Percentiles rank a stretch among this genome's conserved stretches.
Evolutionary conservation across 169 alveolate species (phyloP).

Genomic region (Sarcocystis neurona): DNA sequence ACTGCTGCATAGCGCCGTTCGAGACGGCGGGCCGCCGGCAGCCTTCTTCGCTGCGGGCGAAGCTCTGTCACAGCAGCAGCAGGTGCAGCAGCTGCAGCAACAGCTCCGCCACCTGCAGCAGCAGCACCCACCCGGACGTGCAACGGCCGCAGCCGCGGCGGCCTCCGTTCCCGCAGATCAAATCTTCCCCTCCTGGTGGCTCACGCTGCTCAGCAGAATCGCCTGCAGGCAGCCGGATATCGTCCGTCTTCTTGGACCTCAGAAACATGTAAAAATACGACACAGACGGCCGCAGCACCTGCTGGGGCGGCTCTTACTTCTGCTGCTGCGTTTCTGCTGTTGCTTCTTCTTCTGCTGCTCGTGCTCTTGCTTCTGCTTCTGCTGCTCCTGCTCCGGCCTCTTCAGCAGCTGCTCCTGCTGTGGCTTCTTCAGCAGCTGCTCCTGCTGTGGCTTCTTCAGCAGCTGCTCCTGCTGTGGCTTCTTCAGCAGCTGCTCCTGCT

Average conservation of each 20-base stretch:
- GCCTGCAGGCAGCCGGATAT: slow-evolving; percentile 44
- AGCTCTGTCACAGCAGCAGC: slow-evolving; percentile 33
- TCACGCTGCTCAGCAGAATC: background rate
- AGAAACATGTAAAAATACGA: background rate
- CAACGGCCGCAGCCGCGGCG: background rate
- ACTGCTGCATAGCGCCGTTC: slow-evolving; percentile 11
- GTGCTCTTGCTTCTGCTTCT: too few relatives aligned
- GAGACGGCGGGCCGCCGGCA: slow-evolving; percentile 6
- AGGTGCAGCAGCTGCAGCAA: slow-evolving; percentile 37
- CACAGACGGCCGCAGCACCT: too few relatives aligned
- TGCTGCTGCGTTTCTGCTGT: too few relatives aligned
- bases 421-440: too few relatives aligned
- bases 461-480: too few relatives aligned
- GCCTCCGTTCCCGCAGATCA: background rate
- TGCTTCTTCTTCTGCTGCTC: too few relatives aligned
- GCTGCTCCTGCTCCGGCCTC: too few relatives aligned
- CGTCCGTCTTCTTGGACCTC: slow-evolving; percentile 47
- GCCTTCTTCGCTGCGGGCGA: slow-evolving; percentile 19
- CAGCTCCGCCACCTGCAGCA: slow-evolving; percentile 17
- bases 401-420: too few relatives aligned
- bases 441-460: too few relatives aligned
- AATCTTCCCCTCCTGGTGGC: slow-evolving; percentile 51
- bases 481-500: too few relatives aligned
- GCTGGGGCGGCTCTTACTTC: too few relatives aligned
- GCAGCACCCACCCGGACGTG: background rate